phyloP scores from a whole-genome alignment of 805 yeast genomes.

The Blastobotrys attinorum region DNA sequence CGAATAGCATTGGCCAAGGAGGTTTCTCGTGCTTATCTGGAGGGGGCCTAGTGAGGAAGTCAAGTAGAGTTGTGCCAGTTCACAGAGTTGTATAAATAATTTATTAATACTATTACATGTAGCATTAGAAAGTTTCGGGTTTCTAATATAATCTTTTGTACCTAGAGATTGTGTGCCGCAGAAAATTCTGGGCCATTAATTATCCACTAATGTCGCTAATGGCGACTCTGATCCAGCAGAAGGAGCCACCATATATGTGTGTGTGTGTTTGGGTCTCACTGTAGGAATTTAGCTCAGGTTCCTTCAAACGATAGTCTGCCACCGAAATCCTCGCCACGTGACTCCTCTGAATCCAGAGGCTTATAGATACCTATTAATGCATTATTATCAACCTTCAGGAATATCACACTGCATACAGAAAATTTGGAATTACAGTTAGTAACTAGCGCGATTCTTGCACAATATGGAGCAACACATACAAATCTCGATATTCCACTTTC shows the following conservation, averaged over 20 bases:
- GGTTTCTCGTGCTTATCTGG: conserved; percentile 20
- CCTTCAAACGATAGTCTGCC: neutral
- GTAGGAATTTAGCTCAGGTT: neutral
- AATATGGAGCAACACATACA: conserved; percentile 7
- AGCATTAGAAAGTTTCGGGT: neutral
- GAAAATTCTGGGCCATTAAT: too few relatives aligned
- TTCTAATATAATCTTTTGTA: too few relatives aligned
- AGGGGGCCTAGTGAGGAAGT: conserved; percentile 7
- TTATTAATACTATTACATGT: neutral
- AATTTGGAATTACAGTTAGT: neutral
- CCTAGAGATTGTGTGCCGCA: too few relatives aligned
- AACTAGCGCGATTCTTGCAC: too few relatives aligned
- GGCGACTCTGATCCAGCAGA: too few relatives aligned
- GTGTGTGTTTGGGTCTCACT: too few relatives aligned
- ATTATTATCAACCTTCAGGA: conserved; percentile 3
- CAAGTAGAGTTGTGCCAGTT: too few relatives aligned
- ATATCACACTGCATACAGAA: conserved; percentile 3
- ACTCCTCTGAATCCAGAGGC: neutral
- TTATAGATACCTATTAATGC: conserved; percentile 8
- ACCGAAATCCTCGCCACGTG: neutral
- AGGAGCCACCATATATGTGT: too few relatives aligned
- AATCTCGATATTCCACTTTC: conserved; percentile 7
- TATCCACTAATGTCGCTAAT: too few relatives aligned
- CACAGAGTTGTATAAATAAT: too few relatives aligned
- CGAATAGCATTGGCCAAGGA: conserved; percentile 17